Evolutionary conservation across 371 early-diverging fungal genomes (phyloP), one percentile per base, ranked within the genome.

Genomic region (Synchytrium microbalum): DNA sequence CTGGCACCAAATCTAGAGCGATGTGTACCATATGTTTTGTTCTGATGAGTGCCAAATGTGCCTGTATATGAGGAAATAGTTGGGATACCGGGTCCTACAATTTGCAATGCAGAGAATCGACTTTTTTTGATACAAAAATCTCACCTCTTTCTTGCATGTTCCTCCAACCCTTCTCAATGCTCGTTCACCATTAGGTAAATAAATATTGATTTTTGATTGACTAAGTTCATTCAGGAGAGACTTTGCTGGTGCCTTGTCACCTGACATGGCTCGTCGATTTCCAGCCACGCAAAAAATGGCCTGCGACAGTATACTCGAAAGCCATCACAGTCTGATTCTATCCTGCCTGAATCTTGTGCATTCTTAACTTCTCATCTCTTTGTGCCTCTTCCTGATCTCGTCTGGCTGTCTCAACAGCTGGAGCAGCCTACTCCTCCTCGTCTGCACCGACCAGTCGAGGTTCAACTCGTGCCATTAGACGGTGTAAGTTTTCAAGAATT

Each of bases 171-270:
- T 72, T 59, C 95, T 83, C 19, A 87, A 76, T 3, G 86, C 77
- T 19, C 90, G 78, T 29, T 82, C 82, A 1, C 91, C 92, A 72
- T 82, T 77, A n/a, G 86, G 86, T 51, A 93, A 69, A 57, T 87
- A 80, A 67, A 93, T 86, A 54, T 84, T 84, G 46, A 92, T 66
- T 55, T 80, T 81, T 0, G 89, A 78, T 31, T 79, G 69, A 5
- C 81, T 77, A 0, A 69, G 66, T 33, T 77, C 79, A 25, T 69
- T 69, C 2, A 73, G 67, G 10, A 63, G 61, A 1, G 90, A 88
- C 63, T 90, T 90, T 5, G 77, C 67, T 2, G 84, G 75, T 28
- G 89, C 52, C 54, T 72, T 71, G 74, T 58, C 76, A 67, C 63
- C 84, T 67, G 54, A 79, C 32, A 77, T 72, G 24, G 71, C 58